Evolutionary conservation across 306 rosid genomes (phyloP).

Genomic region (Castanea sativa): DNA sequence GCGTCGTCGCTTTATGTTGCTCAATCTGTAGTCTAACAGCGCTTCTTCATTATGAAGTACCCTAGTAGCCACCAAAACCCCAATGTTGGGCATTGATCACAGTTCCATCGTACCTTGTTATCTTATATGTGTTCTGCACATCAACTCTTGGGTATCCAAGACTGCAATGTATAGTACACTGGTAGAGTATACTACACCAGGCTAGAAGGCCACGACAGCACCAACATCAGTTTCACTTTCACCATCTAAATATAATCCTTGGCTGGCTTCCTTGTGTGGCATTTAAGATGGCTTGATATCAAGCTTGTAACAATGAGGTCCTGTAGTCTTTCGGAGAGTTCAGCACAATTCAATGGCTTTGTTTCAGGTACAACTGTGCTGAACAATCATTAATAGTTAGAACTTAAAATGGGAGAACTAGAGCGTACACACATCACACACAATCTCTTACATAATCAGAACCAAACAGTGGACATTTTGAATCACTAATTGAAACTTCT

Average conservation of each 20-base stretch:
- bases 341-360: constrained; percentile 49
- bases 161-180: constrained; percentile 69
- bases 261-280: constrained; percentile 63
- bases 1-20: constrained; percentile 73
- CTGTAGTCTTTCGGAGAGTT: constrained; percentile 58
- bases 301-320: constrained; percentile 67
- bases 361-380: constrained; percentile 69
- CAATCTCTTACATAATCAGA: not conserved
- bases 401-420: constrained; percentile 9
- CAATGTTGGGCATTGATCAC: constrained; percentile 87
- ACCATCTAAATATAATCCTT: constrained; percentile 75
- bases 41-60: constrained; percentile 74
- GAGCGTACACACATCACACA: not conserved
- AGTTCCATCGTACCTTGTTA: constrained; percentile 76
- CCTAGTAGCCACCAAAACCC: constrained; percentile 75
- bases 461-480: not conserved
- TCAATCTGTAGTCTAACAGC: constrained; percentile 78
- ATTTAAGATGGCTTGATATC: constrained; percentile 66
- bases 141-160: constrained; percentile 88
- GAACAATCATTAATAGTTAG: constrained; percentile 45
- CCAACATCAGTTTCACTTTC: constrained; percentile 53
- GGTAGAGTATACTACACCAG: constrained; percentile 75
- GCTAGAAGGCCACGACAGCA: constrained; percentile 77
- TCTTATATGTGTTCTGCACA: constrained; percentile 72
- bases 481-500: not conserved